Conservation (phyloP, 495 filamentous ascomycete genomes). For the Pyrenopolyporus hunteri region DNA sequence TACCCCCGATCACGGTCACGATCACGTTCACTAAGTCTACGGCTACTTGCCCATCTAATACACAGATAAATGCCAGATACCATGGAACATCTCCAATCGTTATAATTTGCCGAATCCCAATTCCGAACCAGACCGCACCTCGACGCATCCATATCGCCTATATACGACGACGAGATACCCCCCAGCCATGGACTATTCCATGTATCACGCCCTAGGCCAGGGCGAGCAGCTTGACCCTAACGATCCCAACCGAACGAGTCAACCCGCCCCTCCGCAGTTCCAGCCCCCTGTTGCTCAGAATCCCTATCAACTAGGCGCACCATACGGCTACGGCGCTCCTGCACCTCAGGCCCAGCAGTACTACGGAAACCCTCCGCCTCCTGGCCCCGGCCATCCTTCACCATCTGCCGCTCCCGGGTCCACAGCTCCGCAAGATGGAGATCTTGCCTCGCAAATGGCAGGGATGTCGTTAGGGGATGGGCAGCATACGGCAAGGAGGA, state of each 20-base stretch:
- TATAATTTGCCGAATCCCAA: conserved; percentile 28
- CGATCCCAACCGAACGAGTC: conserved; percentile 61
- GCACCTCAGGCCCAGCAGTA: conserved; percentile 45
- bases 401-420: conserved; percentile 47
- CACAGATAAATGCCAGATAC: conserved; percentile 17
- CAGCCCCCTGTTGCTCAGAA: conserved; percentile 55
- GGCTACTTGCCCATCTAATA: background rate
- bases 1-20: background rate
- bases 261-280: conserved; percentile 65
- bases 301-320: conserved; percentile 69
- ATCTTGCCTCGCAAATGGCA: conserved; percentile 85
- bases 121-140: conserved; percentile 5
- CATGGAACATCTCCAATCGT: conserved; percentile 28
- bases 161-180: background rate
- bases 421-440: conserved; percentile 55
- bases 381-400: conserved; percentile 38
- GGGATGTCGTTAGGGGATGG: conserved; percentile 70
- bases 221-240: conserved; percentile 66
- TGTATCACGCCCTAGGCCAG: conserved; percentile 76
- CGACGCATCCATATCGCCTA: background rate
- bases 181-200: conserved; percentile 67
- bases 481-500: conserved; percentile 62
- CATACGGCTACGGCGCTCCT: conserved; percentile 50
- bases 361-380: conserved; percentile 45
- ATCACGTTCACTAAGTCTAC: background rate